A percentile compares a stretch with the other conserved stretches of the same genome.
Conservation (phyloP, 352 stramenopile species). For the Pilasporangium apinafurcum region DNA sequence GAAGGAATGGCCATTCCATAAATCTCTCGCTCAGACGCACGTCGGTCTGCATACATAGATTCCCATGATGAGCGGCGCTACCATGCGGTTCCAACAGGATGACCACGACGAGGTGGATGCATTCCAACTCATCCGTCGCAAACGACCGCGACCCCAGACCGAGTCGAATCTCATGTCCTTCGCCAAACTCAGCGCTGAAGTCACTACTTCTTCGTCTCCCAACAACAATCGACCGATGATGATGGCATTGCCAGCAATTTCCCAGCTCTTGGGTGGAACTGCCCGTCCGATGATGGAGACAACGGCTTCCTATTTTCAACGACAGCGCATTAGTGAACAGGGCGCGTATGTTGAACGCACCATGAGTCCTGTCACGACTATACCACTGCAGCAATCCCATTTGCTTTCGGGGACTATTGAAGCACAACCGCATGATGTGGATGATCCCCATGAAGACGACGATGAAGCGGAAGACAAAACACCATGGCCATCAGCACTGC, state of each 20-base stretch:
- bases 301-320: too few species aligned
- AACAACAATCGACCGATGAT: not conserved
- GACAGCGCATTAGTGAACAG: conserved; percentile 3
- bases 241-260: conserved; percentile 29
- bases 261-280: conserved; percentile 21
- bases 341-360: conserved; percentile 4
- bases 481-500: conserved; percentile 61
- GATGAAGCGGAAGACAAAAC: conserved; percentile 59
- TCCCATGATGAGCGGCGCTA: conserved; percentile 2
- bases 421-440: not conserved
- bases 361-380: not conserved
- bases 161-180: conserved; percentile 7
- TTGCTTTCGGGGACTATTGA: not conserved
- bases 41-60: not conserved
- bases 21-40: conserved; percentile 6
- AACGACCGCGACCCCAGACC: conserved; percentile 22
- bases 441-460: conserved; percentile 18
- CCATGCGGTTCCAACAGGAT: not conserved
- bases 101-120: conserved; percentile 3
- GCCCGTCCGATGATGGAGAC: conserved; percentile 5
- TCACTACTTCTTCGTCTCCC: not conserved
- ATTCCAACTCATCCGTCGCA: conserved; percentile 34
- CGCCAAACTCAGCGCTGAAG: conserved; percentile 2
- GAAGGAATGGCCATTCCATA: conserved; percentile 13
- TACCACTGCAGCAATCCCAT: not conserved